phyloP scores from a whole-genome alignment of 2,329 filamentous ascomycete genomes.

The Decorospora gaudefroyi region DNA sequence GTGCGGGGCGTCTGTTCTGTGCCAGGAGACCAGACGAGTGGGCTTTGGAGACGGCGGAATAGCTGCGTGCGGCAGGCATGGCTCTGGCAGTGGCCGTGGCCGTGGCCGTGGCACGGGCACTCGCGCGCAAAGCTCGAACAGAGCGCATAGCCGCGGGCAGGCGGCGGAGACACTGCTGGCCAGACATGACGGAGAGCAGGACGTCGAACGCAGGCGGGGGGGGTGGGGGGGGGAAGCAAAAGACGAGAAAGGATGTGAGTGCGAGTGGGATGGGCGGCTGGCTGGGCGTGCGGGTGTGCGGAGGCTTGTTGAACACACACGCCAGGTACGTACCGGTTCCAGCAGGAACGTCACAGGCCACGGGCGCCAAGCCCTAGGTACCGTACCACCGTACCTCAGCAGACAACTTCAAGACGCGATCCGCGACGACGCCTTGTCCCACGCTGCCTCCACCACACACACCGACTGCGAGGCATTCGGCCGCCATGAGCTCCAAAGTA shows the following conservation, averaged over 20 bases:
- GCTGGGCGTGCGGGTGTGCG: constrained; percentile 6
- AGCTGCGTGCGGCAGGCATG: constrained; percentile 39
- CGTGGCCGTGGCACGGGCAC: too few species aligned
- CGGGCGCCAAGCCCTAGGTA: too few species aligned
- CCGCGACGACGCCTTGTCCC: constrained; percentile 36
- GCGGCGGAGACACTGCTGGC: constrained; percentile 48
- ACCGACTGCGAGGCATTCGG: constrained; percentile 36
- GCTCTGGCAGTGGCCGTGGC: too few species aligned
- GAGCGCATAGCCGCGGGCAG: constrained; percentile 38
- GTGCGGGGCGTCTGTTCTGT: constrained; percentile 39
- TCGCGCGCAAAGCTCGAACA: constrained; percentile 38
- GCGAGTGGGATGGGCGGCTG: constrained; percentile 15
- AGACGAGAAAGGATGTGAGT: constrained; percentile 15
- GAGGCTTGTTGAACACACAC: too few species aligned
- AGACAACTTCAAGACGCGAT: too few species aligned
- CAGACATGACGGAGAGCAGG: constrained; percentile 37
- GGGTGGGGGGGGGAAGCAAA: too few species aligned
- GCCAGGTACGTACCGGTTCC: too few species aligned
- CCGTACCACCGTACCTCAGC: too few species aligned
- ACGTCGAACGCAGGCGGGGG: constrained; percentile 7
- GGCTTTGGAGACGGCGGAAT: constrained; percentile 42
- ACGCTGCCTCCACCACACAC: constrained; percentile 22
- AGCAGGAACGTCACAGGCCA: too few species aligned
- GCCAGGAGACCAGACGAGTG: constrained; percentile 40
- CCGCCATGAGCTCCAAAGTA: constrained; percentile 50